Evolutionary conservation across 176 grass and related monocot genomes (phyloP).

Genomic region (Musa beccarii): DNA sequence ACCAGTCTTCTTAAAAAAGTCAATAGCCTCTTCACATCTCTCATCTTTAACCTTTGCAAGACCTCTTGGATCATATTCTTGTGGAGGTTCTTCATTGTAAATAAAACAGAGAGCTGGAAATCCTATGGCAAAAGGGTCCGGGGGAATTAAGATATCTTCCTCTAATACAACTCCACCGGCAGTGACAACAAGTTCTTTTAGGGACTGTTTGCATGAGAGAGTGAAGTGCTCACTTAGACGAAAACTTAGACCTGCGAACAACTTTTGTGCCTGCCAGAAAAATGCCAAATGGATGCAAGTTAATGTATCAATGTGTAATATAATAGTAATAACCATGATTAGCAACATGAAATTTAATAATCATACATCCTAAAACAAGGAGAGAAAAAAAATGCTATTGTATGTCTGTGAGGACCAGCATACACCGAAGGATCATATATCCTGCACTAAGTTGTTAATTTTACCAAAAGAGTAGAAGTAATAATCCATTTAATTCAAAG

Average conservation of each 20-base stretch:
- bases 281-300: background rate
- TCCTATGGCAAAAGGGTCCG: background rate
- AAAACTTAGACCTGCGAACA: conserved; percentile 21
- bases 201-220: background rate
- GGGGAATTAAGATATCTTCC: background rate
- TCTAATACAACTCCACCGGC: conserved; percentile 17
- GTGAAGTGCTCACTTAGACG: conserved; percentile 13
- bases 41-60: conserved; percentile 8
- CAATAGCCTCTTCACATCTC: conserved; percentile 11
- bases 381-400: background rate
- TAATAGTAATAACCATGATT: background rate
- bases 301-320: background rate
- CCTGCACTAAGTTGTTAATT: background rate
- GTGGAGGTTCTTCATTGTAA: conserved; percentile 18
- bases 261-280: conserved; percentile 21
- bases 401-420: background rate
- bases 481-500: too few species aligned
- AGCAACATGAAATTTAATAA: background rate
- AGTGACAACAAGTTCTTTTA: conserved; percentile 12
- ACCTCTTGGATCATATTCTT: background rate
- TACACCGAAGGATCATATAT: background rate
- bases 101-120: conserved; percentile 11
- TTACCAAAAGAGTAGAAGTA: background rate
- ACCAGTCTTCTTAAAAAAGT: background rate
- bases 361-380: background rate